Evolutionary conservation across 1,284 basidiomycete species (phyloP), one percentile per base, ranked within the genome.

Genomic region (Tremellales sp.): DNA sequence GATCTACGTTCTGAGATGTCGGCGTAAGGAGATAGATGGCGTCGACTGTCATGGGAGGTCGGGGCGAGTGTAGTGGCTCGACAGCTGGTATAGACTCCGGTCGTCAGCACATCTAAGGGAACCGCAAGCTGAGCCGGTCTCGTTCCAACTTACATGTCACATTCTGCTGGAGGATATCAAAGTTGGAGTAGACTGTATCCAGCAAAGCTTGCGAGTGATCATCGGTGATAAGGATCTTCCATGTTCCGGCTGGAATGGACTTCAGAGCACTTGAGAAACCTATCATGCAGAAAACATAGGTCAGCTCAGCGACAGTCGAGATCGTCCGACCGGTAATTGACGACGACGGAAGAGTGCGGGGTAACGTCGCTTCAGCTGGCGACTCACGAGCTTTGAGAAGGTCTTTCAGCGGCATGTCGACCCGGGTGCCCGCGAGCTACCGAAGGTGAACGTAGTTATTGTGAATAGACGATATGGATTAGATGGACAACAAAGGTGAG

Each of bases 151-250:
- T 74, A 93, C 91, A 80, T 39, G 91, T 93, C 40, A 97, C 88
- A 76, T 92, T 93, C 76, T 93, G 87, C 68, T 90, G 84, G 45
- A 97, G 72, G 47, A 97, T 86, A 68, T 97, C 92, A 64, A 87
- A 89, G 70, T 90, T 85, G 73, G 92, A 93, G 64, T 97, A 79
- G 4, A 94, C 90, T 2, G 85, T 82, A 50, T 85, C 81, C 46
- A 99, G 75, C 47, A 97, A 77, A 64, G 80, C 81, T 72, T 92
- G 86, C 25, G 91, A 86, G 74, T 90, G 82, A 54, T 92, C 85
- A 72, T 98, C 94, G 34, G 97, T 87, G 51, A 98, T 89, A 40
- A 98, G 81, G 61, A 94, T 86, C 80, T 98, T 98, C 94, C 94
- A 98, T 79, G 80, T 76, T 48, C 80, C 81, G 7, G 83, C 81